These are phyloP conservation scores for Cicer cuneatum DNA, from an alignment of 306 rosid species.

Conservation along the genomic window DNA sequence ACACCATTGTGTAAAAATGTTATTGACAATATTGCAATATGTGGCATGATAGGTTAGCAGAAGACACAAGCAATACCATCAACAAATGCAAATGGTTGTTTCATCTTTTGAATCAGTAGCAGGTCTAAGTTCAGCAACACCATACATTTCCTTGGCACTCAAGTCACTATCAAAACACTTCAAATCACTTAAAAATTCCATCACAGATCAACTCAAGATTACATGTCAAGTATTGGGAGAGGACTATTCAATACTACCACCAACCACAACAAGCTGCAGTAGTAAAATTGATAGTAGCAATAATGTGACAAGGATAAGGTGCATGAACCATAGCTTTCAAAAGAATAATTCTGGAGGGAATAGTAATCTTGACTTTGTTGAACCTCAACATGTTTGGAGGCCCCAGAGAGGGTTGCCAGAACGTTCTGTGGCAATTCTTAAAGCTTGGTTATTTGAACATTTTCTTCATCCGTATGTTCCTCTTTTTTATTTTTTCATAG, in stretches of 20 bases:
- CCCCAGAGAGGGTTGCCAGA: slow-evolving; percentile 97
- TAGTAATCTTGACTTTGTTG: slow-evolving; percentile 55
- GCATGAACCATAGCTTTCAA: slow-evolving; percentile 65
- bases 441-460: slow-evolving; percentile 97
- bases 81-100: slow-evolving; percentile 92
- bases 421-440: slow-evolving; percentile 81
- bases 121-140: slow-evolving; percentile 81
- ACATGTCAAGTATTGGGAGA: slow-evolving; percentile 63
- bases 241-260: slow-evolving; percentile 54
- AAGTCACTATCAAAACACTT: slow-evolving; percentile 71
- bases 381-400: slow-evolving; percentile 82
- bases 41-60: slow-evolving; percentile 62
- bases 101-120: slow-evolving; percentile 83
- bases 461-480: slow-evolving; percentile 94
- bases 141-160: slow-evolving; percentile 74
- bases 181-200: slow-evolving; percentile 61
- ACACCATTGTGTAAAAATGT: no score
- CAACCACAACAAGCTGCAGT: slow-evolving; percentile 43
- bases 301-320: slow-evolving; percentile 51
- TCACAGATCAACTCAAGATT: slow-evolving; percentile 70
- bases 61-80: slow-evolving; percentile 88
- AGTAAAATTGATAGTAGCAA: slow-evolving; percentile 47
- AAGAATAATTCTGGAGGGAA: slow-evolving; percentile 61
- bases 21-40: slow-evolving; percentile 22
- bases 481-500: no score